A percentile compares a stretch with the other conserved stretches of the same genome.
Conservation (phyloP, 371 early-diverging fungal species). For the Lichtheimia ornata region DNA sequence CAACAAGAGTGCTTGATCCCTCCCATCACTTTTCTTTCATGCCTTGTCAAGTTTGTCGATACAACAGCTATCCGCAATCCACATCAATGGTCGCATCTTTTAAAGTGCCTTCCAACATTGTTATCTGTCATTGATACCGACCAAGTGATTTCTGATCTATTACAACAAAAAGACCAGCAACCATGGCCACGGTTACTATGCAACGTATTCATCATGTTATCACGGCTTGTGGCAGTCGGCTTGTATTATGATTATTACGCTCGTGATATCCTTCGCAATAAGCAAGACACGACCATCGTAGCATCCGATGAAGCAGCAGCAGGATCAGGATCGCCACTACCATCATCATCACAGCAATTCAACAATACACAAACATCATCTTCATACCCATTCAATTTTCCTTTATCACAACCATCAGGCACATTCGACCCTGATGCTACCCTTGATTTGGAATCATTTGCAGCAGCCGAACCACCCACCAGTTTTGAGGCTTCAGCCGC, state of each 20-base stretch:
- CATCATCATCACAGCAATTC: conserved; percentile 14
- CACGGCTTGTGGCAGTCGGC: conserved; percentile 33
- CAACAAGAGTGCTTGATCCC: conserved; percentile 13
- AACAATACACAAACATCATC: conserved; percentile 20
- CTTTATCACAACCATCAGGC: conserved; percentile 25
- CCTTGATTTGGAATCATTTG: conserved; percentile 34
- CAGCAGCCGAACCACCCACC: conserved; percentile 19
- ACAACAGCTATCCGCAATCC: conserved; percentile 23
- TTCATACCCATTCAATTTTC: conserved; percentile 10
- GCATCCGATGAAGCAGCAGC: not conserved
- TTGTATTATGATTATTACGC: conserved; percentile 23
- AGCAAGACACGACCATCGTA: too few relatives aligned
- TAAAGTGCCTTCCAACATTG: conserved; percentile 24
- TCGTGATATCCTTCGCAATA: not conserved
- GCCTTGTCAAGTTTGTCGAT: conserved; percentile 23
- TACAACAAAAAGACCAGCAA: conserved; percentile 19
- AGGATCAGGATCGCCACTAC: conserved; percentile 5
- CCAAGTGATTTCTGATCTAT: conserved; percentile 19
- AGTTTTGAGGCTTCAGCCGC: not conserved
- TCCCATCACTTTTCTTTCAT: conserved; percentile 15
- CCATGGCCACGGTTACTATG: conserved; percentile 27
- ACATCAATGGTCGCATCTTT: conserved; percentile 39
- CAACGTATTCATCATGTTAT: conserved; percentile 25
- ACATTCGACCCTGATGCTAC: conserved; percentile 42
- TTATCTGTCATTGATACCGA: conserved; percentile 26